These are phyloP conservation scores for Penicillium coffeae DNA, from an alignment of 495 filamentous ascomycete genomes.

Conservation along the genomic window DNA sequence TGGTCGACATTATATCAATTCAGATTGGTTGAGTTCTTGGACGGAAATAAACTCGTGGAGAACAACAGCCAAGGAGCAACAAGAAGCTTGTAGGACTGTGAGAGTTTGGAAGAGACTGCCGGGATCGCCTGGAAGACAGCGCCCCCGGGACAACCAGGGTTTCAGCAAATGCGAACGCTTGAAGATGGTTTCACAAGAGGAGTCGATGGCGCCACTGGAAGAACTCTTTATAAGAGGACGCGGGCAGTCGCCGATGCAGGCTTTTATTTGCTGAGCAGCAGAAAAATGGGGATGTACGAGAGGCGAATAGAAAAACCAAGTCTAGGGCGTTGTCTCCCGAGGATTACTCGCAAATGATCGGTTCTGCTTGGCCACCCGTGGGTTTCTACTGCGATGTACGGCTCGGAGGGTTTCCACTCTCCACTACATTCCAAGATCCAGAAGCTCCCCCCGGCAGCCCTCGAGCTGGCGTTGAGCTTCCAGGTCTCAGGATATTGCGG, in stretches of 20 bases:
- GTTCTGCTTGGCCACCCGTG: background rate
- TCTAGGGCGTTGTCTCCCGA: background rate
- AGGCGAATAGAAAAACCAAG: background rate
- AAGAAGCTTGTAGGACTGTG: constrained; percentile 3
- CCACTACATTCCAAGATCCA: background rate
- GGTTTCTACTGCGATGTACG: background rate
- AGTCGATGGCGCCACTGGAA: constrained; percentile 23
- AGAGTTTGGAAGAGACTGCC: constrained; percentile 5
- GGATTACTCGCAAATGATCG: background rate
- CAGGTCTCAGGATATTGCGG: no score
- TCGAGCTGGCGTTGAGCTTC: no score
- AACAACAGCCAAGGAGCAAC: background rate
- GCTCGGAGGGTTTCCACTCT: background rate
- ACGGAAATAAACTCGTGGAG: constrained; percentile 19
- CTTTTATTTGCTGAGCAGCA: background rate
- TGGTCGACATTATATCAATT: constrained; percentile 59
- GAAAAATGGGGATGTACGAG: background rate
- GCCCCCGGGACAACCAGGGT: constrained; percentile 5
- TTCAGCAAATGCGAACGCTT: constrained; percentile 20
- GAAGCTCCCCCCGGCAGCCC: no score
- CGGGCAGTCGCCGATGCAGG: background rate
- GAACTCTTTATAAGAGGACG: constrained; percentile 14
- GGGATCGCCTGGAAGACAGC: constrained; percentile 10
- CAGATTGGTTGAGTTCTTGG: background rate
- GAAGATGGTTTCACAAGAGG: constrained; percentile 13